phyloP scores from a whole-genome alignment of 2,329 filamentous ascomycete genomes.

The Lomentospora prolificans region DNA sequence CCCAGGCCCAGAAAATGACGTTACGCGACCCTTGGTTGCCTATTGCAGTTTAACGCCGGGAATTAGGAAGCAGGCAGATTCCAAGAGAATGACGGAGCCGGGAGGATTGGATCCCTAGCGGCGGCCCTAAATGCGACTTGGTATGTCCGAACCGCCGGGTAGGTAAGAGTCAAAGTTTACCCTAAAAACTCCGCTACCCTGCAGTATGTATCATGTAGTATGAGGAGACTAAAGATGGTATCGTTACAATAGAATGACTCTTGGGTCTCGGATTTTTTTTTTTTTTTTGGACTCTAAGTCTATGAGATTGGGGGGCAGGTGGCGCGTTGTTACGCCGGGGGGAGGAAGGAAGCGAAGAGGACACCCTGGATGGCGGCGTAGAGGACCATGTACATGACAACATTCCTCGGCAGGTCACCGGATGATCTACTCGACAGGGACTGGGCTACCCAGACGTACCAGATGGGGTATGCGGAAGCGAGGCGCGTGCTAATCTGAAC shows the following conservation, averaged over 20 bases:
- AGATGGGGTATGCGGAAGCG: slow-evolving; percentile 78
- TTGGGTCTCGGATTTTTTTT: too few species aligned
- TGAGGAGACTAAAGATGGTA: not conserved
- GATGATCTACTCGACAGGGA: slow-evolving; percentile 18
- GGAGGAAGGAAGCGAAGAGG: slow-evolving; percentile 82
- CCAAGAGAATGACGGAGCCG: not conserved
- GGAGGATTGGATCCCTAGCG: not conserved
- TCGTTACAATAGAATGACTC: not conserved
- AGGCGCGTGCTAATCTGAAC: slow-evolving; percentile 90
- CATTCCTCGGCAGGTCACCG: slow-evolving; percentile 18
- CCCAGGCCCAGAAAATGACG: too few species aligned
- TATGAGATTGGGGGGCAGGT: too few species aligned
- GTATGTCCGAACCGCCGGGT: not conserved
- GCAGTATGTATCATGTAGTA: not conserved
- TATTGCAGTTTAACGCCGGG: too few species aligned
- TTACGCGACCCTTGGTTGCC: too few species aligned
- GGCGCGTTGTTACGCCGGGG: slow-evolving; percentile 83
- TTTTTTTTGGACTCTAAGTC: not conserved
- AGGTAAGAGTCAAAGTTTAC: not conserved
- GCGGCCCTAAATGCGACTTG: not conserved
- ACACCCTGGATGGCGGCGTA: slow-evolving; percentile 77
- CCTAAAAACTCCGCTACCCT: not conserved
- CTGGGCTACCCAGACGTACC: slow-evolving; percentile 73
- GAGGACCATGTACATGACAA: slow-evolving; percentile 62
- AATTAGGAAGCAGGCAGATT: not conserved